Conservation (phyloP, 2,329 filamentous ascomycete species). For the Fusarium sp. region DNA sequence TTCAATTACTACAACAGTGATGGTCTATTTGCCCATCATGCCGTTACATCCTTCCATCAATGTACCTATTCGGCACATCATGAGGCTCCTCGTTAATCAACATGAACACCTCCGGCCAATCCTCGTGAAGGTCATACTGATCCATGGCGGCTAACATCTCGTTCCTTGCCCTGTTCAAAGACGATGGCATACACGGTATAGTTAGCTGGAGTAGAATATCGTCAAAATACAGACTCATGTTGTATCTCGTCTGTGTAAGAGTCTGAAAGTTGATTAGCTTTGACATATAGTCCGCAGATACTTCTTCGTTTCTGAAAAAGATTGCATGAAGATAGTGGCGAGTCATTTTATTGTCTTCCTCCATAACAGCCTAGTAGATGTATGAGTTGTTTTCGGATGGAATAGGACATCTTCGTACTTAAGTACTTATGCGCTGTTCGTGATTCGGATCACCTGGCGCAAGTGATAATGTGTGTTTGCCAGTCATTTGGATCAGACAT, state of each 20-base stretch:
- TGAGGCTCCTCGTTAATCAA: not conserved
- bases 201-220: not conserved
- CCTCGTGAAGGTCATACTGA: not conserved
- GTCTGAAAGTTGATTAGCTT: not conserved
- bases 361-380: not conserved
- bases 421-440: not conserved
- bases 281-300: not conserved
- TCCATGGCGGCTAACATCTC: not conserved
- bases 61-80: not conserved
- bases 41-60: not conserved
- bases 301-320: not conserved
- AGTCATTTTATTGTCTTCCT: not conserved
- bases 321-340: not conserved
- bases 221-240: not conserved
- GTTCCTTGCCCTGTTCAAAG: not conserved
- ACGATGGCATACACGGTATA: not conserved
- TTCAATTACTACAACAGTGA: too few relatives aligned
- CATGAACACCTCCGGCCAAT: not conserved
- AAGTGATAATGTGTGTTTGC: not conserved
- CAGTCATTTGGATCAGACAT: not conserved
- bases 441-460: not conserved
- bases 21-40: too few relatives aligned
- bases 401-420: not conserved
- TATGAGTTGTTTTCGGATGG: not conserved
- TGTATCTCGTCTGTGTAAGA: not conserved